Base-by-base conservation (phyloP, 1,284 basidiomycete species). In the Cutaneotrichosporon sp. region DNA sequence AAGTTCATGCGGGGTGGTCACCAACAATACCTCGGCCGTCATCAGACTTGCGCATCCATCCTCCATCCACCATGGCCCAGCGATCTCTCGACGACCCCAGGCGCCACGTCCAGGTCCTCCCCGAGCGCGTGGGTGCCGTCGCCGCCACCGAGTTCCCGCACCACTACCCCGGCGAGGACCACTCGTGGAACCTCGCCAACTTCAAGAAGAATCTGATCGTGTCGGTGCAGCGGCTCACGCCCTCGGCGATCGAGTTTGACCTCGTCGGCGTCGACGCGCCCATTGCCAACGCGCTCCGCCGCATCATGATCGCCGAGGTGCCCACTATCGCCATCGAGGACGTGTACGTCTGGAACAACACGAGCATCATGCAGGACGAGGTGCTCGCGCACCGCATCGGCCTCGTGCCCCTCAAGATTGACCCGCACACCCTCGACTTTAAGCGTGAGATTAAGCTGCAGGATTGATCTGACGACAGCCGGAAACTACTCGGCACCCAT, bases 281-380 rank as follows among this genome's bases (percentile, higher is more conserved):
- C 31, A 91, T 99, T 57, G 94, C 97, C 27, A 99, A 99, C 77
- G 93, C 95, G 0, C 86, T 97, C 68, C 85, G 97, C 47, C 83
- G 95, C 62, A 91, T 95, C 59, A 83, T 98, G 73, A 91, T 99
- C 56, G 91, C 97, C 27, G 95, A 99, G 84, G 95, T 97, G 0
- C 94, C 94, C 0, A 91, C 92, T 0, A 83, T 99, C 14, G 91
- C 90, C n/a, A 90, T 98, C 62, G 95, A 99, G 76, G 84, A 90
- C 66, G 92, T 93, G 9, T 99, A 94, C 78, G 84, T 97, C 2
- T 97, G 89, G 87, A 90, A 97, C 82, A 99, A 99, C 80, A 98
- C 92, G 0, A 89, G 88, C 2, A 91, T 99, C 70, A 88, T 99
- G 62, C 92, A 89, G 60, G 95, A 99, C 76, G 95, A 99, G 80